These are phyloP conservation scores for Carallia brachiata DNA, from an alignment of 345 rosid genomes.

Conservation along the genomic window DNA sequence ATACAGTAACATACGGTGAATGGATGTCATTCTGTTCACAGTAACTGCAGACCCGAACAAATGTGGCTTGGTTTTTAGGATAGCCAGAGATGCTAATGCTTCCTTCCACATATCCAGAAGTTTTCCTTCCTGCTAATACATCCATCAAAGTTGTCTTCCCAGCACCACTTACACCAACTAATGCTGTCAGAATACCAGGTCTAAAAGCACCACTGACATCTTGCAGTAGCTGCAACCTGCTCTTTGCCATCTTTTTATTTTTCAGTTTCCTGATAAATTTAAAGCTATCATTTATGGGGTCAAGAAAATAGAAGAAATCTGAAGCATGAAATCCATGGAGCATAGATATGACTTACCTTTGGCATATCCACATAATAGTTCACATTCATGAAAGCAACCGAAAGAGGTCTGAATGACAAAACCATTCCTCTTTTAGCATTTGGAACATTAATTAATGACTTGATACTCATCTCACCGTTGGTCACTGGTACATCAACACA, in stretches of 20 bases:
- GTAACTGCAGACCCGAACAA: not conserved
- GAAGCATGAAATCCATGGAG: not conserved
- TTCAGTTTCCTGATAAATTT: not conserved
- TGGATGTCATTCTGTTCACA: not conserved
- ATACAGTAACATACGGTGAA: not conserved
- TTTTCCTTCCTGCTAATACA: not conserved
- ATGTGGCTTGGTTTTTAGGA: not conserved
- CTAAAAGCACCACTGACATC: not conserved
- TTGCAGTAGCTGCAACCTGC: not conserved
- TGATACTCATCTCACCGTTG: not conserved
- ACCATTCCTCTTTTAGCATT: not conserved
- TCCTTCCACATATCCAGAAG: not conserved
- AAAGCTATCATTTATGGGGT: not conserved
- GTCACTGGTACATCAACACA: not conserved
- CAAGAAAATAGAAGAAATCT: not conserved
- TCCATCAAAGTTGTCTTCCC: conserved; percentile 1
- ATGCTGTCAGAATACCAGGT: not conserved
- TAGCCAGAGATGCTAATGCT: not conserved
- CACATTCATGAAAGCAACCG: not conserved
- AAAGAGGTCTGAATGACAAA: not conserved
- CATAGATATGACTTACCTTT: not conserved
- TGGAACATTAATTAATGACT: not conserved
- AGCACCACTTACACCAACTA: not conserved
- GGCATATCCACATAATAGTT: not conserved
- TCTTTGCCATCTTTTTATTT: not conserved